Evolutionary conservation across 2,329 filamentous ascomycete genomes (phyloP), one percentile per base, ranked within the genome.

Genomic region (Chlorencoelia australis): DNA sequence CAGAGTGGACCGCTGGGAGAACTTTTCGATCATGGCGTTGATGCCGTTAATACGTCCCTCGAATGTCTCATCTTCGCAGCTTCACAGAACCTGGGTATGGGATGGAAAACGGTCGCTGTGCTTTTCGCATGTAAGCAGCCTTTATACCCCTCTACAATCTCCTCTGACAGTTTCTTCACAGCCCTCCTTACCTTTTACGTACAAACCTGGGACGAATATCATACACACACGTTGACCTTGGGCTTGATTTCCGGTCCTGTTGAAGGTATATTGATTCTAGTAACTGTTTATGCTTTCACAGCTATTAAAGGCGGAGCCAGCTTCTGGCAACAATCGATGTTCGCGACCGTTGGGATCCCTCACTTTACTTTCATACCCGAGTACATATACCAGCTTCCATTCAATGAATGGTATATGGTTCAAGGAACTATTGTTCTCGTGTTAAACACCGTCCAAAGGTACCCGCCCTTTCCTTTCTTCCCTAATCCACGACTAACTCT

Each of bases 121-220:
- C 72, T 95, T 11, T 94, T 94, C 63, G 84, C 81, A 49, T 80
- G 83, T 86, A 66, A 45, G 75, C 61, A 8, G 10, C 1, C 6
- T 13, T 25, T 22, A 20, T 9, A 5, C 5, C 13, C 3, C 15
- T 2, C 4, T 20, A 14, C 4, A 8, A 19, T 5, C 15, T 35
- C 22, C 44, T 18, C 33, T 48, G 42, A 47, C 33, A 10, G 13
- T 15, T 11, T n/a, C n/a, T n/a, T n/a, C n/a, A 9, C 43, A 86
- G 81, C 83, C 5, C 75, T 89, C 41, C 68, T 93, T 52, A 95
- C 91, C n/a, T 98, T 98, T 62, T 96, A 96, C 60, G 82, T 96
- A 27, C 91, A 96, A 60, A 96, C 91, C 21, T 98, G 91, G 91
- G 91, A 98, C 56, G 91, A 96, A 60, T 98, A 96, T 64, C 89